Conservation (phyloP, 192 early-diverging fungal species). For the Dissophora globulifera region DNA sequence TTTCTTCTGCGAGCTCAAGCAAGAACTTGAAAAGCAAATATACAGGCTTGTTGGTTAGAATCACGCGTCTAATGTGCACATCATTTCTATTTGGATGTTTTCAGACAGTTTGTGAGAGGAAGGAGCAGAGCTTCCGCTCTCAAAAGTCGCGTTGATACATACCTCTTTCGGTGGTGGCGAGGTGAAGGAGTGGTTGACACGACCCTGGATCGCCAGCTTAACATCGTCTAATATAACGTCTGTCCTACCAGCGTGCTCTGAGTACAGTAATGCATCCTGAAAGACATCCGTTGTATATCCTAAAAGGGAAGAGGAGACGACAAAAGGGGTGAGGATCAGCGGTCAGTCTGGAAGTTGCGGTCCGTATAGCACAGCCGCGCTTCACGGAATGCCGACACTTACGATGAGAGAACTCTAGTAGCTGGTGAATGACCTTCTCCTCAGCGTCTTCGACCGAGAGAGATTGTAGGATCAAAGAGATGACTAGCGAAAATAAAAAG, state of each 20-base stretch:
- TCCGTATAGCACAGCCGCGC: no score
- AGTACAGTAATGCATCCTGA: constrained; percentile 90
- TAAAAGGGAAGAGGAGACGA: constrained; percentile 45
- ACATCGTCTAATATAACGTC: constrained; percentile 89
- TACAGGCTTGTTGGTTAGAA: neutral
- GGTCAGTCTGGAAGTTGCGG: no score
- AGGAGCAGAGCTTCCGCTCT: no score
- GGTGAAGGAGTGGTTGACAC: constrained; percentile 92
- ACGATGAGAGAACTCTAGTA: constrained; percentile 95
- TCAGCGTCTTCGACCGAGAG: constrained; percentile 90
- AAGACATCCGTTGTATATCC: constrained; percentile 93
- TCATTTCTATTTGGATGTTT: no score
- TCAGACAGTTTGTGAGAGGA: no score
- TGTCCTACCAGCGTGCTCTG: constrained; percentile 87
- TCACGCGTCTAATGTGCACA: no score
- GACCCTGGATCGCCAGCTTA: constrained; percentile 90
- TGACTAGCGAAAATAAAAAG: constrained; percentile 59
- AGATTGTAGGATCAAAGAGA: constrained; percentile 86
- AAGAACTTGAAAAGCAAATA: constrained; percentile 64
- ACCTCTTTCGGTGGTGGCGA: constrained; percentile 90
- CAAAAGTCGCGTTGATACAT: constrained; percentile 14
- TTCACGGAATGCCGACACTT: no score
- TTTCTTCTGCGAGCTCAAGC: constrained; percentile 77
- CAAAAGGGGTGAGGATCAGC: no score
- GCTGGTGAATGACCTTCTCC: constrained; percentile 88